phyloP scores from a whole-genome alignment of 768 basidiomycete species.

The Mycena sanguinolenta region DNA sequence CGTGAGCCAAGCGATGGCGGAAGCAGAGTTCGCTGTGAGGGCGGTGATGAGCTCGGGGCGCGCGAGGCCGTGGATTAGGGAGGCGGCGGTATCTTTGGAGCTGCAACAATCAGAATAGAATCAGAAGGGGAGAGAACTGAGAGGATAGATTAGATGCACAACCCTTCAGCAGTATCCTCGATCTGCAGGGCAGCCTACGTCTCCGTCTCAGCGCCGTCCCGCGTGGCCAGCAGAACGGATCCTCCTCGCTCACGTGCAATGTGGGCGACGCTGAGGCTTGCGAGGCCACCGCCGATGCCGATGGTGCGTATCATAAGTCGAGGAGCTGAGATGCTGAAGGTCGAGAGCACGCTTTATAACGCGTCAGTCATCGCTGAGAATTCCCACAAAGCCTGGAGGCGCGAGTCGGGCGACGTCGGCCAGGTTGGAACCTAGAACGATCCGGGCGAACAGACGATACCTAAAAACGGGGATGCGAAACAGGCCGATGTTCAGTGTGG shows the following conservation, averaged over 20 bases:
- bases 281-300: slow-evolving; percentile 20
- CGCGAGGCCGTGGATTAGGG: slow-evolving; percentile 38
- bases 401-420: too few species aligned
- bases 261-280: slow-evolving; percentile 71
- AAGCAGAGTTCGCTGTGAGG: slow-evolving; percentile 43
- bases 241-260: slow-evolving; percentile 82
- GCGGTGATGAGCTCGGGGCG: slow-evolving; percentile 42
- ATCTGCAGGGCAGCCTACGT: slow-evolving; percentile 38
- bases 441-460: too few species aligned
- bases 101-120: slow-evolving; percentile 17
- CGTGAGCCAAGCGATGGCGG: slow-evolving; percentile 43
- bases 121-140: too few species aligned
- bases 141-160: slow-evolving; percentile 28
- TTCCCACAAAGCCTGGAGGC: too few species aligned
- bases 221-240: slow-evolving; percentile 74
- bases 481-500: too few species aligned
- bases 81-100: slow-evolving; percentile 37
- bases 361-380: too few species aligned
- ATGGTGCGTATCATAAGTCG: slow-evolving; percentile 12
- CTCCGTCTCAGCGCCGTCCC: slow-evolving; percentile 44
- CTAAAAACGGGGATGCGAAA: too few species aligned
- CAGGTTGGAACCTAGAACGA: too few species aligned
- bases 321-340: too few species aligned
- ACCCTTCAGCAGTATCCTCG: slow-evolving; percentile 36
- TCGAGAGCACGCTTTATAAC: too few species aligned